Evolutionary conservation across 1,284 basidiomycete species (phyloP), one percentile per base, ranked within the genome.

Genomic region (Leccinum proximum): DNA sequence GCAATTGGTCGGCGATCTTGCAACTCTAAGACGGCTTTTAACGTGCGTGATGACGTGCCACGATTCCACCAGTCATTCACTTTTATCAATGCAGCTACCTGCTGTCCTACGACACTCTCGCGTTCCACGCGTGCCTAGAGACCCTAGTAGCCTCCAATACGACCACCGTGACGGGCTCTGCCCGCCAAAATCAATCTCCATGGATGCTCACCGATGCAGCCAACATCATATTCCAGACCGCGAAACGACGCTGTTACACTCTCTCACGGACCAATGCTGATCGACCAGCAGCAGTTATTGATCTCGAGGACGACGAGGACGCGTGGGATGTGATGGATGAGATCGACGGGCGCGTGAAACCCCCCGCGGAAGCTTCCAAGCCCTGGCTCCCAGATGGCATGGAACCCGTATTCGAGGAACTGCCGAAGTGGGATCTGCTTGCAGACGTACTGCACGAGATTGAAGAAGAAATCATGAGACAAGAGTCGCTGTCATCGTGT

Each of bases 201-300:
- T 98, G 96, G 96, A 86, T 97, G 73, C 84, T 93, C 65, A 94
- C 92, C 6, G 93, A 97, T 68, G 90, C 94, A 0, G 96, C 97
- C 6, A 90, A 97, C 68, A 82, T 87, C 38, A 93, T 99, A 40
- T 94, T 99, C 73, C 83, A 85, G 67, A 84, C 84, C n/a, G 94
- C 95, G 0, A 92, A 91, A 74, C 80, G 86, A 33, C 79, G 95
- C 33, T 92, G 93, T 64, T 97, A 94, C 72, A 80, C 83, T 1
- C 79, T 87, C 63, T 84, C 78, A 26, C 72, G 76, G 56, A 75
- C 75, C 68, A 67, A 61, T 30, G 71, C 67, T 38, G 70, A 76
- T 62, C 63, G 58, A 0, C 45, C 63, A 5, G 62, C 62, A 2
- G 58, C 54, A 18, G 65, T 64, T 6, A 60, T 64, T 2, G 80